Conservation (phyloP, 257 asterid species). For the Rhazya stricta region DNA sequence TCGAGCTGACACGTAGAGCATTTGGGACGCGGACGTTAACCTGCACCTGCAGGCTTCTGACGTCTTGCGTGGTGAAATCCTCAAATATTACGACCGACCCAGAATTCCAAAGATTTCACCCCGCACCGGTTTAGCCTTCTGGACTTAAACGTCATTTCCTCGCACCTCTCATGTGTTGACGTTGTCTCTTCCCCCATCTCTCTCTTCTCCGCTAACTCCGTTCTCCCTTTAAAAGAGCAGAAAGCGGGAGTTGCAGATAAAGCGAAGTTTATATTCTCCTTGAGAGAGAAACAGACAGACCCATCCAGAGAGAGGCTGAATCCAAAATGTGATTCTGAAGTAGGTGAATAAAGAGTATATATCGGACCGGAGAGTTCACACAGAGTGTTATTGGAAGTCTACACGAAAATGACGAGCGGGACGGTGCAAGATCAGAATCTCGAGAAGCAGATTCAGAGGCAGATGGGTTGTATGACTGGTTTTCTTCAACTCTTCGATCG, state of each 20-base stretch:
- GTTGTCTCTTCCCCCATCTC: background rate
- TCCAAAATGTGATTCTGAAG: constrained; percentile 1
- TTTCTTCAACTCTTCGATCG: constrained; percentile 78
- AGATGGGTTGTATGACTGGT: constrained; percentile 88
- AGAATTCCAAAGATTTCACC: background rate
- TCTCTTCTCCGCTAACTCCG: constrained; percentile 2
- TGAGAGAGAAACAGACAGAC: constrained; percentile 1
- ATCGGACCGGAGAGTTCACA: background rate
- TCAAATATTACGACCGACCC: background rate
- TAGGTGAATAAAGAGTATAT: background rate
- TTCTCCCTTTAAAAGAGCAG: constrained; percentile 52
- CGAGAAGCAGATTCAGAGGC: constrained; percentile 51
- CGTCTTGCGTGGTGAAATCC: constrained; percentile 1
- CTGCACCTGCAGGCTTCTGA: background rate
- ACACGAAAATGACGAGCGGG: constrained; percentile 33
- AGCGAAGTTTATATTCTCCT: constrained; percentile 5
- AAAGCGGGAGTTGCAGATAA: constrained; percentile 67
- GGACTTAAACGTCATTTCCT: constrained; percentile 3
- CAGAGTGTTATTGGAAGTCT: background rate
- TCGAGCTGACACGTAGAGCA: background rate
- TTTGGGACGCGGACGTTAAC: background rate
- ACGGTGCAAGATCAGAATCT: constrained; percentile 43
- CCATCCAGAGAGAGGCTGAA: background rate
- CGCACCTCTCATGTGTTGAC: background rate
- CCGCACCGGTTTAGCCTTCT: background rate